Evolutionary conservation across 345 rosid species (phyloP), one percentile per base, ranked within the genome.

Genomic region (Pseudoturritis turrita): DNA sequence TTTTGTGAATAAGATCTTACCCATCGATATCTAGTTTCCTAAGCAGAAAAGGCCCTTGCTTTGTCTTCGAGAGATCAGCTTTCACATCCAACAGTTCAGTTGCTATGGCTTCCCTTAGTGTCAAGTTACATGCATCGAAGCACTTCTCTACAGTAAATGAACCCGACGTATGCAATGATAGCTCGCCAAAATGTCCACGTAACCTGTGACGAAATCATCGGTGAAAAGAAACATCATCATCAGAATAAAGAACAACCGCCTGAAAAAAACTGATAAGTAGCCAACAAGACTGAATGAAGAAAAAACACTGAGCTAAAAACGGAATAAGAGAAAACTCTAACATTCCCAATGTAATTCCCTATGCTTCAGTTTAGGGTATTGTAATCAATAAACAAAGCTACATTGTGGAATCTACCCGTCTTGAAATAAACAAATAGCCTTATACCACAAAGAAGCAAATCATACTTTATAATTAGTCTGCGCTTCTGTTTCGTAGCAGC

Each of bases 111-210:
- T 91, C 97, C 75, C 83, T 83, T 47, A 86, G 73, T 33, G 96
- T 82, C 76, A 83, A 46, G 71, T 86, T 88, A 83, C 95, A 77
- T 49, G 85, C 89, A 67, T 70, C 35, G 44, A 91, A 91, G 80
- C 98, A 91, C 78, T 83, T 94, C 67, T 91, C 96, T 65, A 94
- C 85, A 7, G 92, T 87, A 75, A 89, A 94, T 70, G 95, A 89
- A 72, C 98, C 92, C 11, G 96, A 89, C 1, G 88, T 72, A 40
- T 81, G 81, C 79, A 80, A 70, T 13, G 95, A 78, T 64, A 94
- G 88, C 80, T 88, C 92, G 18, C 93, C 95, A 82, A 89, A 91
- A 77, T 86, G 86, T 75, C 91, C 95, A 49, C 83, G 84, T 64
- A 91, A 72, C 91, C 98, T 90, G 77, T 54, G 53, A 49, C 18